Base-by-base conservation (phyloP, 2,329 filamentous ascomycete genomes). In the Epichloe sylvatica region DNA sequence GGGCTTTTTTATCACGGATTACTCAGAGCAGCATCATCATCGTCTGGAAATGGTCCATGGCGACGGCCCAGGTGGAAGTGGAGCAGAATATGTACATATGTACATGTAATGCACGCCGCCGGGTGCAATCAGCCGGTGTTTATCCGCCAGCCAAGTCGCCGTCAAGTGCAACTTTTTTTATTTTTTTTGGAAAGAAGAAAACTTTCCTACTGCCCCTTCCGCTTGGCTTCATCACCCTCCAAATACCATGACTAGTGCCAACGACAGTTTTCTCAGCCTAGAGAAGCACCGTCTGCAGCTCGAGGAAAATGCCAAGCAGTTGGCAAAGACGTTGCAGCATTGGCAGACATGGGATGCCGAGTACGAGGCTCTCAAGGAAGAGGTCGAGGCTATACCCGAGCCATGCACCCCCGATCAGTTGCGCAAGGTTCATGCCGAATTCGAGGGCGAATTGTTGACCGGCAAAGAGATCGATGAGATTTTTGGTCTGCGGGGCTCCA, bases 291-390 rank as follows among this genome's bases (percentile, higher is more conserved):
- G 86, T 15, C 71, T 77, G 56, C 75, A 81, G 53, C 80, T 97
- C 7, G 86, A 95, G 64, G 76, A 80, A 37, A 88, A 83, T 55
- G 76, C 94, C 44, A 54, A 56, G 30, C 59, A 87, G 62, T 76
- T 97, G 19, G 79, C 79, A 49, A 80, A 84, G 59, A 82, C 85
- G 6, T 74, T 97, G 48, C 80, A 81, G 54, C 84, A 94, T 69
- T 98, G 91, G 91, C 84, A 86, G 55, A 83, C 82, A 49, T 94
- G 86, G 78, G 90, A 94, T 63, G 80, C 85, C 45, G 91, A 97
- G 64, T 97, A 97, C 65, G 87, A 95, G 62, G 80, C 83, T 23
- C 74, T 97, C 53, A 89, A 86, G 62, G 87, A 94, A 63, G 87
- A 94, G 59, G 77, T 97, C 33, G 68, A 79, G 47, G 71, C 70